Conservation (phyloP, 441 rosid species). For the Pelargonium australe region DNA sequence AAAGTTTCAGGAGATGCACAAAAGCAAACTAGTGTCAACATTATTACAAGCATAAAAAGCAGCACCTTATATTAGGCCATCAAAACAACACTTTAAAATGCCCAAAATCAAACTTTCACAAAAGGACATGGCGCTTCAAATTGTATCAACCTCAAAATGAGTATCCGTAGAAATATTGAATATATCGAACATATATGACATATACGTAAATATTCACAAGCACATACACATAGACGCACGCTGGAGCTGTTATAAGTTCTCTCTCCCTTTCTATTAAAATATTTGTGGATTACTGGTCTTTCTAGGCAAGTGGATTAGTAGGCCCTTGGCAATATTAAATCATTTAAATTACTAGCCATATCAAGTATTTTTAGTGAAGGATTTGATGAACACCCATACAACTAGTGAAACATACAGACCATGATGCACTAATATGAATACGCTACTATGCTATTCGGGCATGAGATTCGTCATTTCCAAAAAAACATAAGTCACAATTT, state of each 20-base stretch:
- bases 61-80: not conserved
- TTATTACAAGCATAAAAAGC: not conserved
- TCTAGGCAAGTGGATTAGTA: not conserved
- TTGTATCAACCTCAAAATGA: too few species aligned
- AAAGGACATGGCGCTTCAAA: too few species aligned
- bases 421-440: too few species aligned
- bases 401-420: not conserved
- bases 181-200: not conserved
- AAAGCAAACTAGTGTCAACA: slow-evolving; percentile 7
- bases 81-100: not conserved
- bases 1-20: slow-evolving; percentile 20
- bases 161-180: not conserved
- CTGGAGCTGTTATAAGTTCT: not conserved
- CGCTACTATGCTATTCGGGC: too few species aligned
- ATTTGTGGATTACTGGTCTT: not conserved
- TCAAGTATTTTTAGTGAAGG: not conserved
- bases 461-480: too few species aligned
- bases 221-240: not conserved
- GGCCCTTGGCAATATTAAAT: not conserved
- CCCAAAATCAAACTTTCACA: not conserved
- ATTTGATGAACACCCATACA: not conserved
- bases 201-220: not conserved
- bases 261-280: not conserved
- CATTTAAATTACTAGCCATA: not conserved
- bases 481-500: too few species aligned